A percentile compares a stretch with the other conserved stretches of the same genome.
Conservation (phyloP, 805 yeast species). For the Ogataea trehalophila region DNA sequence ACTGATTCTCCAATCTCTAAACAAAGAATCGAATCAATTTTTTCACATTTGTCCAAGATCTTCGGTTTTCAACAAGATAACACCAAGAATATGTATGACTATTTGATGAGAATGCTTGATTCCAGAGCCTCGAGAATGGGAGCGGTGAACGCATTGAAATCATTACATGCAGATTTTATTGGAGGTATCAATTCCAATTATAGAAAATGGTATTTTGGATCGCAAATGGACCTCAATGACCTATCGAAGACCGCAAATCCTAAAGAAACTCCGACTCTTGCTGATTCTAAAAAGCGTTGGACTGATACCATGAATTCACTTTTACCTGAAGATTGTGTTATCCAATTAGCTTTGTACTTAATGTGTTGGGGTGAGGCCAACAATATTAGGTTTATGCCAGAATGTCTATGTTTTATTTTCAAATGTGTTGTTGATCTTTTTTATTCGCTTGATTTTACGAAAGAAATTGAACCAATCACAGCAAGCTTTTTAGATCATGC, state of each 20-base stretch:
- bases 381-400: conserved; percentile 83
- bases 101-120: conserved; percentile 55
- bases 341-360: conserved; percentile 65
- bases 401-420: conserved; percentile 78
- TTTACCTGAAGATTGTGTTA: conserved; percentile 48
- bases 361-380: conserved; percentile 90
- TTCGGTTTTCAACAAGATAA: conserved; percentile 71
- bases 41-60: conserved; percentile 44
- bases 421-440: conserved; percentile 73
- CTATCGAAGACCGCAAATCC: conserved; percentile 22
- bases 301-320: conserved; percentile 42
- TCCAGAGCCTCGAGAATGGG: conserved; percentile 66
- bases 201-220: conserved; percentile 74
- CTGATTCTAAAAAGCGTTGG: conserved; percentile 50
- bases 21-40: conserved; percentile 52
- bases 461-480: conserved; percentile 27
- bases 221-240: conserved; percentile 60
- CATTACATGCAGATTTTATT: conserved; percentile 70
- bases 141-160: conserved; percentile 48
- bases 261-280: conserved; percentile 25
- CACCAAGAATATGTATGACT: conserved; percentile 62
- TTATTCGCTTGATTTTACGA: conserved; percentile 41
- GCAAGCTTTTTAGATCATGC: conserved; percentile 56
- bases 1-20: conserved; percentile 43
- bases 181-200: conserved; percentile 69